A percentile compares a stretch with the other conserved stretches of the same genome.
phyloP scores from a whole-genome alignment of 306 rosid species.

The Oxytropis ochrocephala region DNA sequence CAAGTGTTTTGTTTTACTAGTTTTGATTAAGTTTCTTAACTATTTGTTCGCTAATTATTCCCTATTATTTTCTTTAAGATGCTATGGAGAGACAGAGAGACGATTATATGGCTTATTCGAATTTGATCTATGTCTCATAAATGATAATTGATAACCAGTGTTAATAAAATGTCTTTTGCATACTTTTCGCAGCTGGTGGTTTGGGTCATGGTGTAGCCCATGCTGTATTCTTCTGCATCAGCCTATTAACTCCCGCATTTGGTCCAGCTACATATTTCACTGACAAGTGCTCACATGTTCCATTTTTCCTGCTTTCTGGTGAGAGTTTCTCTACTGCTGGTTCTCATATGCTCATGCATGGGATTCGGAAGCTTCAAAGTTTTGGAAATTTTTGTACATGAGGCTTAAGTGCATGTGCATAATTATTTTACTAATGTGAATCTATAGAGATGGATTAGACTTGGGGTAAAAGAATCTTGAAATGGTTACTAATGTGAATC shows the following conservation, averaged over 20 bases:
- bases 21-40: background rate
- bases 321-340: conserved; percentile 22
- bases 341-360: conserved; percentile 8
- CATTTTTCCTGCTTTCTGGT: conserved; percentile 93
- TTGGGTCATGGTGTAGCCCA: conserved; percentile 94
- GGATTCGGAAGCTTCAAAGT: background rate
- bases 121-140: background rate
- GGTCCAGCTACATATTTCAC: conserved; percentile 85
- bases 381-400: background rate
- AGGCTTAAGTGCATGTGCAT: background rate
- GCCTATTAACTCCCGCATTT: conserved; percentile 90
- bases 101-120: background rate
- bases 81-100: background rate
- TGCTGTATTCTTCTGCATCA: conserved; percentile 96
- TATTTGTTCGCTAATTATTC: background rate
- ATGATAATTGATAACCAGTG: background rate
- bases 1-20: background rate
- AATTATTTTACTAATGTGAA: background rate
- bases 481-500: background rate
- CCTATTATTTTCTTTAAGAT: background rate
- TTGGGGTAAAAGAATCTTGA: background rate
- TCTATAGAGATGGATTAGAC: background rate
- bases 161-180: conserved; percentile 8
- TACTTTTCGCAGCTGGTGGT: conserved; percentile 76
- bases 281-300: conserved; percentile 69